phyloP scores from a whole-genome alignment of 345 rosid genomes.

The Clausena lansium region DNA sequence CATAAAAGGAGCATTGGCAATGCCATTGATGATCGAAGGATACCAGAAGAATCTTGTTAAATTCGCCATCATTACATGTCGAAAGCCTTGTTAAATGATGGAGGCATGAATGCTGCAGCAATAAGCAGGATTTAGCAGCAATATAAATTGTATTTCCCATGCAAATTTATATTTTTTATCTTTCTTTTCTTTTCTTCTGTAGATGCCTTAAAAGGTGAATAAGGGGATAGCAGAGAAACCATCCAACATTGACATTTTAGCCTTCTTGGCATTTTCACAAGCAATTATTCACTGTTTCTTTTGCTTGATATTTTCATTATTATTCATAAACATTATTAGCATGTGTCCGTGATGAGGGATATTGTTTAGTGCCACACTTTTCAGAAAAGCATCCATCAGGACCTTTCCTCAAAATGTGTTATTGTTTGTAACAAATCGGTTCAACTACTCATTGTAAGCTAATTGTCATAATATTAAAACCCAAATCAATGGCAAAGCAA shows the following conservation, averaged over 20 bases:
- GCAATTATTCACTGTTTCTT: no score
- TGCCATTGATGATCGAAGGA: slow-evolving; percentile 95
- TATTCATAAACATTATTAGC: neutral
- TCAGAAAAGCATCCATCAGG: neutral
- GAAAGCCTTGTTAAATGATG: slow-evolving; percentile 42
- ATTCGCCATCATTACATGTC: slow-evolving; percentile 74
- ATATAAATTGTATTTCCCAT: neutral
- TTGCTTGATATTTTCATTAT: neutral
- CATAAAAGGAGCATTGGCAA: slow-evolving; percentile 76
- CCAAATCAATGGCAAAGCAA: neutral
- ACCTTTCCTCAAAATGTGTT: neutral
- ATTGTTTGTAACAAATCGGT: neutral
- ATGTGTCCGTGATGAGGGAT: neutral
- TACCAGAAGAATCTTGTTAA: slow-evolving; percentile 79
- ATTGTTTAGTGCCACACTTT: neutral
- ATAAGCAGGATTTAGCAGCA: neutral
- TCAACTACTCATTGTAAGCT: neutral
- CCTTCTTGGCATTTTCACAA: neutral
- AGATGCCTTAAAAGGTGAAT: neutral
- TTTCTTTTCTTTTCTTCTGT: no score
- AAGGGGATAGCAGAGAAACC: neutral
- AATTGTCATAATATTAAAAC: neutral
- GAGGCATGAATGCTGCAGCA: slow-evolving; percentile 1
- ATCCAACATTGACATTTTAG: no score
- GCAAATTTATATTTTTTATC: neutral